phyloP scores from a whole-genome alignment of 1,284 basidiomycete genomes.

The Ganoderma lucidum region DNA sequence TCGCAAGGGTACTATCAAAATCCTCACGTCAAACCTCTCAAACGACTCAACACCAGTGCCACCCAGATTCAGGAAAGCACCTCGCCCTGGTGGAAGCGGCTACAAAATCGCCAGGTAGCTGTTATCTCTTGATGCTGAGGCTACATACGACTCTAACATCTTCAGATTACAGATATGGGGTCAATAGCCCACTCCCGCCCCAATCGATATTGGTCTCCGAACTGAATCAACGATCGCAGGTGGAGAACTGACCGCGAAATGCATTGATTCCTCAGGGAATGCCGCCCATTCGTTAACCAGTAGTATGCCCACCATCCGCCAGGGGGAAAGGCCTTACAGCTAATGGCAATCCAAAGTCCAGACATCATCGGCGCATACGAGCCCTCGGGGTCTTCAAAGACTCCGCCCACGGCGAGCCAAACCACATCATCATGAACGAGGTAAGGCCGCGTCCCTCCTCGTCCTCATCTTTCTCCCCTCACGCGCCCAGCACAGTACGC shows the following conservation, averaged over 20 bases:
- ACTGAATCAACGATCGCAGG: conserved; percentile 48
- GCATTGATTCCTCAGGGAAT: conserved; percentile 68
- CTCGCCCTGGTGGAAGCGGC: conserved; percentile 87
- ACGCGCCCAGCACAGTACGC: conserved; percentile 64
- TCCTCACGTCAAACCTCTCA: neutral
- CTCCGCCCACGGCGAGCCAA: conserved; percentile 74
- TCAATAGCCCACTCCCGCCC: conserved; percentile 42
- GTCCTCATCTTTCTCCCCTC: neutral
- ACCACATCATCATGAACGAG: conserved; percentile 90
- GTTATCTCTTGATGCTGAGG: no score
- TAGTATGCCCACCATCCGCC: conserved; percentile 43
- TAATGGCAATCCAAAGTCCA: conserved; percentile 59
- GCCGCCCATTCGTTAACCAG: conserved; percentile 65
- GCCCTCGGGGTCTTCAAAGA: conserved; percentile 65
- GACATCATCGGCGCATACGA: conserved; percentile 77
- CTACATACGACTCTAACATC: neutral
- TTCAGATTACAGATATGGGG: conserved; percentile 82
- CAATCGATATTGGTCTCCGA: neutral
- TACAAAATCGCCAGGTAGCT: conserved; percentile 74
- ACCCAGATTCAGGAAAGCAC: conserved; percentile 78
- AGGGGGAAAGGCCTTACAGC: neutral
- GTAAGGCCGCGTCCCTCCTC: conserved; percentile 43
- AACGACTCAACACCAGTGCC: neutral
- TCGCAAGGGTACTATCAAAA: conserved; percentile 63
- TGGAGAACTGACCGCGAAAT: conserved; percentile 68